Evolutionary conservation across 495 filamentous ascomycete genomes (phyloP).

Genomic region (Elaphomyces granulatus): DNA sequence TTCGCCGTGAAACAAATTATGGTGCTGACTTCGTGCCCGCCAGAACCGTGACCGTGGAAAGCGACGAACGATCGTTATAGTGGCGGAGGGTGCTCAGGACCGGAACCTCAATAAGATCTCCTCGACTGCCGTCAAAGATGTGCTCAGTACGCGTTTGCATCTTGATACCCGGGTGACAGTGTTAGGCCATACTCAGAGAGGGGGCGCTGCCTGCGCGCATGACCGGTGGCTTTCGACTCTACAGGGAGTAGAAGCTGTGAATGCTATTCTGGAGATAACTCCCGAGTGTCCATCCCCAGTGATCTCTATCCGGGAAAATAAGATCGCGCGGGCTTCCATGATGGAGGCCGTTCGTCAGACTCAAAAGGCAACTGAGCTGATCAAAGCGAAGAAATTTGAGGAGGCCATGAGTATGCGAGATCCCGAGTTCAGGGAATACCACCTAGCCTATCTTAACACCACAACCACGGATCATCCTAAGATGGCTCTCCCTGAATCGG

Average conservation of each 20-base stretch:
- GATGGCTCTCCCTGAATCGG: conserved; percentile 49
- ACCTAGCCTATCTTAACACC: conserved; percentile 77
- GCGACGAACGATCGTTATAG: conserved; percentile 94
- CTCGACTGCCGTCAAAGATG: conserved; percentile 64
- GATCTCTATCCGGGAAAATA: conserved; percentile 94
- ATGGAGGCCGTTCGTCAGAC: conserved; percentile 80
- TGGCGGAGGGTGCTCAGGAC: conserved; percentile 91
- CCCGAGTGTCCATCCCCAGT: conserved; percentile 85
- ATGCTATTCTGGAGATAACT: conserved; percentile 83
- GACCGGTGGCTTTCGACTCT: conserved; percentile 87
- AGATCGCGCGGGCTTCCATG: conserved; percentile 78
- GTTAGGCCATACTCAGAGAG: conserved; percentile 89
- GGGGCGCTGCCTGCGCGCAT: conserved; percentile 82
- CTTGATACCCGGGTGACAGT: conserved; percentile 93
- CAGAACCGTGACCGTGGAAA: conserved; percentile 87
- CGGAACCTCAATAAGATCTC: conserved; percentile 71
- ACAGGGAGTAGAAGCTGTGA: conserved; percentile 92
- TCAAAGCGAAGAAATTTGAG: conserved; percentile 68
- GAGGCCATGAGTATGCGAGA: conserved; percentile 77
- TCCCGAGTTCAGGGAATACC: conserved; percentile 88
- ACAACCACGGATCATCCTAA: conserved; percentile 53
- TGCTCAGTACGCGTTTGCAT: conserved; percentile 63
- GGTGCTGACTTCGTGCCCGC: conserved; percentile 19
- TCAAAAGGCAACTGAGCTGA: conserved; percentile 65
- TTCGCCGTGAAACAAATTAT: not conserved